Percentiles rank a stretch among this genome's conserved stretches.
Conservation (phyloP, 768 basidiomycete species). For the Rhodotorula paludigena region DNA sequence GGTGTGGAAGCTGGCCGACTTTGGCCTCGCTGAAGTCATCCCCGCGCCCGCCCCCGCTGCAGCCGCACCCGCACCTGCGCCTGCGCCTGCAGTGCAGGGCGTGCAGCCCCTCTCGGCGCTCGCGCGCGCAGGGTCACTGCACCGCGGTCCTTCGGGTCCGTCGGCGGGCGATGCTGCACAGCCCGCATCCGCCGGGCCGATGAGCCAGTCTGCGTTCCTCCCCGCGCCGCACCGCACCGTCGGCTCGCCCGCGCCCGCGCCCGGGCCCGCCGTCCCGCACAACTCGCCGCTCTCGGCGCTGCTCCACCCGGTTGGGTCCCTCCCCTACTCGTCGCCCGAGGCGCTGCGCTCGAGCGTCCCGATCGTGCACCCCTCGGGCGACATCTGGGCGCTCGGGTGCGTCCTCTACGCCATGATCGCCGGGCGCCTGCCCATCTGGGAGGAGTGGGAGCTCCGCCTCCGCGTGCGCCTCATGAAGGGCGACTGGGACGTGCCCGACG, state of each 20-base stretch:
- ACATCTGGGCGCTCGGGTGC: conserved; percentile 93
- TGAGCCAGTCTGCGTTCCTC: not conserved
- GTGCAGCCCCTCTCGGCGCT: conserved; percentile 33
- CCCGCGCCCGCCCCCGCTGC: conserved; percentile 43
- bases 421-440: conserved; percentile 77
- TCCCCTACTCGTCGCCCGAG: conserved; percentile 45
- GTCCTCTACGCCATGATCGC: conserved; percentile 79
- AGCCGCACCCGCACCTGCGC: conserved; percentile 11
- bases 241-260: not conserved
- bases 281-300: conserved; percentile 21
- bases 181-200: too few relatives aligned
- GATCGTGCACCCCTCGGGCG: conserved; percentile 57
- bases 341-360: conserved; percentile 41
- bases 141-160: too few relatives aligned
- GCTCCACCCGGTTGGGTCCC: conserved; percentile 40
- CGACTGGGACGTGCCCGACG: conserved; percentile 50
- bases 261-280: not conserved
- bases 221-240: not conserved
- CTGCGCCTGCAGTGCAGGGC: not conserved
- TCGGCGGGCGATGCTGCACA: too few relatives aligned
- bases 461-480: conserved; percentile 88
- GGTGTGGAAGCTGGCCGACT: conserved; percentile 77
- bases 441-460: conserved; percentile 83
- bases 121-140: conserved; percentile 26
- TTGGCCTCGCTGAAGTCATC: conserved; percentile 70